Percentiles rank a stretch among this genome's conserved stretches.
Evolutionary conservation across 2,329 filamentous ascomycete species (phyloP).

Genomic region (Diaporthe capsici): DNA sequence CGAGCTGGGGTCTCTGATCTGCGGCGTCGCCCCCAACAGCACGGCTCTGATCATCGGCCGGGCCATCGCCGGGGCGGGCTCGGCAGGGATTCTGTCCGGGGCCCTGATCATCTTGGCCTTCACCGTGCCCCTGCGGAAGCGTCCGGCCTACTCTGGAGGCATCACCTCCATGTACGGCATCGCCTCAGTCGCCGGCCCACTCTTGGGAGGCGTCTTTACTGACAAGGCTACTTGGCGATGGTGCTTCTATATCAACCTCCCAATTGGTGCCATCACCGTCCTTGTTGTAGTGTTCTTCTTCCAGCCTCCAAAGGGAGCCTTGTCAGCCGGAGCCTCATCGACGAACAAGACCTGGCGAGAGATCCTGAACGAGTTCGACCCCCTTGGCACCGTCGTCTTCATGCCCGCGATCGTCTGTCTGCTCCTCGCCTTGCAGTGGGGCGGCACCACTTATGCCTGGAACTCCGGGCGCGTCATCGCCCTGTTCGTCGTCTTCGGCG

Average conservation of each 20-base stretch:
- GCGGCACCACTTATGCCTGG: conserved; percentile 58
- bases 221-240: conserved; percentile 46
- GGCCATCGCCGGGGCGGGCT: conserved; percentile 51
- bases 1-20: conserved; percentile 57
- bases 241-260: conserved; percentile 54
- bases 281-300: conserved; percentile 48
- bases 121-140: conserved; percentile 46
- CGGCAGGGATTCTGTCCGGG: conserved; percentile 60
- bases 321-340: not conserved
- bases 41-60: conserved; percentile 49
- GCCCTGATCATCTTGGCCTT: conserved; percentile 54
- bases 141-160: conserved; percentile 52
- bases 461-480: conserved; percentile 54
- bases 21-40: conserved; percentile 50
- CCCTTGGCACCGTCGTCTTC: conserved; percentile 48
- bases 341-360: conserved; percentile 43
- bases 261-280: conserved; percentile 51
- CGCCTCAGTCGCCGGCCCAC: conserved; percentile 49
- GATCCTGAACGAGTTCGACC: conserved; percentile 48
- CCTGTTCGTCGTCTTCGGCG: conserved; percentile 53
- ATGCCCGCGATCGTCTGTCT: conserved; percentile 58
- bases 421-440: conserved; percentile 64
- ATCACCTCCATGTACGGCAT: conserved; percentile 61
- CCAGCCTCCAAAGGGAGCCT: conserved; percentile 45
- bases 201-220: conserved; percentile 51